phyloP scores from a whole-genome alignment of 1,284 basidiomycete species.

The Ganoderma multipileum region DNA sequence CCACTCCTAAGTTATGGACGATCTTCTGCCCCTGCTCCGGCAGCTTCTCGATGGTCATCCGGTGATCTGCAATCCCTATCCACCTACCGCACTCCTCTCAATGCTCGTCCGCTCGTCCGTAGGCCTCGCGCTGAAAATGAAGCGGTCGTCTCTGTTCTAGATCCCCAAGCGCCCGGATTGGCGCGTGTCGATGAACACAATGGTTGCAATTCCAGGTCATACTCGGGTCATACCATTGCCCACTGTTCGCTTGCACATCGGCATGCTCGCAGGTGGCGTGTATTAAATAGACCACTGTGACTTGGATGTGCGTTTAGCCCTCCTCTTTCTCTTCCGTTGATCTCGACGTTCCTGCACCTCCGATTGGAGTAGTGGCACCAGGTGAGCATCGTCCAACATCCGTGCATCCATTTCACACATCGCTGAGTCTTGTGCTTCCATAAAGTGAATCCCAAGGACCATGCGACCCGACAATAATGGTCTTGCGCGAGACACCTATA shows the following conservation, averaged over 20 bases:
- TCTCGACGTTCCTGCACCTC: background rate
- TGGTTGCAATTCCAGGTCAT: background rate
- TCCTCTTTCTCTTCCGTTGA: background rate
- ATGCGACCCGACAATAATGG: conserved; percentile 6
- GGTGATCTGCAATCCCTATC: background rate
- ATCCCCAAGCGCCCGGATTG: conserved; percentile 1
- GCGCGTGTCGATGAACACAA: conserved; percentile 11
- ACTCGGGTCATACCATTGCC: background rate
- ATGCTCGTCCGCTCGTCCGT: background rate
- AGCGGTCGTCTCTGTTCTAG: background rate
- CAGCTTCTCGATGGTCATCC: background rate
- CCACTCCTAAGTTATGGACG: conserved; percentile 11
- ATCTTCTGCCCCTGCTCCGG: background rate
- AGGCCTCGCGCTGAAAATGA: background rate
- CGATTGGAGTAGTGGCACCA: background rate
- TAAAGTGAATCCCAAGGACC: background rate
- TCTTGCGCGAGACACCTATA: conserved; percentile 35
- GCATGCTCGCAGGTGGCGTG: background rate
- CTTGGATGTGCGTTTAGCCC: background rate
- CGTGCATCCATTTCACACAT: background rate
- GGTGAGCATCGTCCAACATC: background rate
- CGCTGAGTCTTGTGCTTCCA: background rate
- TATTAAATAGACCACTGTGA: background rate
- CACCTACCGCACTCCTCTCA: background rate
- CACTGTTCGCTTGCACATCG: conserved; percentile 7